Evolutionary conservation across 2,329 filamentous ascomycete genomes (phyloP).

Genomic region (Epichloe typhina): DNA sequence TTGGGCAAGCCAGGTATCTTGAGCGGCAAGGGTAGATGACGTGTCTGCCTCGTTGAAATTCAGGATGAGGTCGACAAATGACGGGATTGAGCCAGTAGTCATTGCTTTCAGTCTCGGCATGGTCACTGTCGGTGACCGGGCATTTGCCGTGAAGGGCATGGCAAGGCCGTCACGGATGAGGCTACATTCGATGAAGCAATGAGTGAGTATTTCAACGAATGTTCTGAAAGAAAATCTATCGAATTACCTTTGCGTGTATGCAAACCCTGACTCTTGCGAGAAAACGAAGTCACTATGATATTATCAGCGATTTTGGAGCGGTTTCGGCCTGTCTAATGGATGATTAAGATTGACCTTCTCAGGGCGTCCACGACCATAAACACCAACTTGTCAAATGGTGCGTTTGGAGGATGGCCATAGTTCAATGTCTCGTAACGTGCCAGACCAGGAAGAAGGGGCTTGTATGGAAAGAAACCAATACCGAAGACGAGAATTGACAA

Average conservation of each 20-base stretch:
- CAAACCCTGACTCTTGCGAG: conserved; percentile 64
- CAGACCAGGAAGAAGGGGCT: conserved; percentile 78
- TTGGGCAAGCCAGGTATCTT: conserved; percentile 95
- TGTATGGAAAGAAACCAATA: conserved; percentile 93
- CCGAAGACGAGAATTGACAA: conserved; percentile 66
- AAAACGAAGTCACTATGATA: conserved; percentile 78
- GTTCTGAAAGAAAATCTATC: background rate
- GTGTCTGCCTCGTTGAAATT: conserved; percentile 94
- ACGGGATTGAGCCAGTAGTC: conserved; percentile 94
- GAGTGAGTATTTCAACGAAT: background rate
- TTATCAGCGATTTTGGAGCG: background rate
- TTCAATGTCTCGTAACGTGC: conserved; percentile 50
- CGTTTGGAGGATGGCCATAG: conserved; percentile 42
- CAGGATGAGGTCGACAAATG: conserved; percentile 90
- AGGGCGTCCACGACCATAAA: conserved; percentile 98
- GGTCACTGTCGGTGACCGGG: conserved; percentile 91
- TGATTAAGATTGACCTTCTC: conserved; percentile 47
- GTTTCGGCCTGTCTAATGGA: background rate
- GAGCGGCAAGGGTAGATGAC: conserved; percentile 69
- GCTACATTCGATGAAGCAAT: conserved; percentile 30
- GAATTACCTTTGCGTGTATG: conserved; percentile 71
- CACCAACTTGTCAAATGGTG: conserved; percentile 76
- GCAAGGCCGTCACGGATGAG: conserved; percentile 74
- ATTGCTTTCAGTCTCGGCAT: conserved; percentile 97
- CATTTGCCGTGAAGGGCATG: conserved; percentile 88